Percentiles rank a stretch among this genome's conserved stretches.
Evolutionary conservation across 345 rosid genomes (phyloP).

Genomic region (Gossypium stocksii): DNA sequence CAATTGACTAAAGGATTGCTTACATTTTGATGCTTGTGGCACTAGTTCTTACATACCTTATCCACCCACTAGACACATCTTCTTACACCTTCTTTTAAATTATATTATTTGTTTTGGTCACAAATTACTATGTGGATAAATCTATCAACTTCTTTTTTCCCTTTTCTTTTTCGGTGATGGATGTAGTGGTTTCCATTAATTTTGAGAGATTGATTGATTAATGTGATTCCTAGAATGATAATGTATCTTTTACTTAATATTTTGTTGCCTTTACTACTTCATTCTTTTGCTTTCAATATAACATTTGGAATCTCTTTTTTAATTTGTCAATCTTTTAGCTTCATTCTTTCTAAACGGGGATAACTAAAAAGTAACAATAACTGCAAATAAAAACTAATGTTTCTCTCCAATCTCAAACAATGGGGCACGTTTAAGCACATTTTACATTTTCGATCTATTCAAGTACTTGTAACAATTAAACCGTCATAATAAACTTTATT

Average conservation of each 20-base stretch:
- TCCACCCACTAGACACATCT: slow-evolving; percentile 55
- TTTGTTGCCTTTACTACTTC: background rate
- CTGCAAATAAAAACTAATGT: background rate
- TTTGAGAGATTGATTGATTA: slow-evolving; percentile 1
- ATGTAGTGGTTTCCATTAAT: background rate
- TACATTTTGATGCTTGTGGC: slow-evolving; percentile 71
- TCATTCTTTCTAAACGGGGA: background rate
- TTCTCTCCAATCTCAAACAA: background rate
- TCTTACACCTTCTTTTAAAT: slow-evolving; percentile 30
- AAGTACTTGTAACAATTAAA: background rate
- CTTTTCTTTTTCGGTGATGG: background rate
- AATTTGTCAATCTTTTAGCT: too few species aligned
- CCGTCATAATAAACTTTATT: background rate
- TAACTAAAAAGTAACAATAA: background rate
- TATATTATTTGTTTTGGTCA: background rate
- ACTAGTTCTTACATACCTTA: slow-evolving; percentile 60
- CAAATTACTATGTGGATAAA: slow-evolving; percentile 4
- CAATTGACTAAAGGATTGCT: slow-evolving; percentile 70
- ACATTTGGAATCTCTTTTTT: background rate
- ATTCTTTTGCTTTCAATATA: background rate
- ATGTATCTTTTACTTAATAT: too few species aligned
- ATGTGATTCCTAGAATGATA: background rate
- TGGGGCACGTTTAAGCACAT: background rate
- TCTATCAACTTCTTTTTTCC: background rate
- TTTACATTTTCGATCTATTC: background rate